Evolutionary conservation across 1,284 basidiomycete genomes (phyloP).

Genomic region (Thecaphora frezii): DNA sequence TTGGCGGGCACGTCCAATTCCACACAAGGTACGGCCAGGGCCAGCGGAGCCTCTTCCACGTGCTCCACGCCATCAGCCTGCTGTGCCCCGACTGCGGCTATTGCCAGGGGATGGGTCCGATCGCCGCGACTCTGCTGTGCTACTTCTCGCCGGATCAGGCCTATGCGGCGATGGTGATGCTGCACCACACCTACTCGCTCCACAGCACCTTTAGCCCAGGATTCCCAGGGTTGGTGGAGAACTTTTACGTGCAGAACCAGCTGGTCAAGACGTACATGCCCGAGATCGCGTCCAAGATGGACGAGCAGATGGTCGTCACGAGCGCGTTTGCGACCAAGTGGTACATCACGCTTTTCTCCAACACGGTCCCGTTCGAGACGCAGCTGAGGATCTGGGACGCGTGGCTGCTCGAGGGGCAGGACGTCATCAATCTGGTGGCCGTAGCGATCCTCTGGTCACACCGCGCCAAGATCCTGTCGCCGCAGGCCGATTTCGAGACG

Average conservation of each 20-base stretch:
- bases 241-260: constrained; percentile 89
- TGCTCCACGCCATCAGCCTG: constrained; percentile 87
- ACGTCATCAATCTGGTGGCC: constrained; percentile 81
- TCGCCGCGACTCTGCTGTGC: constrained; percentile 89
- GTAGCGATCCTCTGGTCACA: constrained; percentile 87
- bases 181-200: constrained; percentile 76
- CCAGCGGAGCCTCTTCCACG: constrained; percentile 71
- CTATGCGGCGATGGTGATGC: constrained; percentile 77
- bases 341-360: constrained; percentile 92
- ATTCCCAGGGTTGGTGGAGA: constrained; percentile 90
- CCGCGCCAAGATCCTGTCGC: constrained; percentile 38
- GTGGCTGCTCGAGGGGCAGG: constrained; percentile 84
- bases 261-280: constrained; percentile 84
- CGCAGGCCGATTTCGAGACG: constrained; percentile 35
- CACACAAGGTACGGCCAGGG: constrained; percentile 90
- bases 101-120: constrained; percentile 98
- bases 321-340: constrained; percentile 97
- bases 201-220: constrained; percentile 88
- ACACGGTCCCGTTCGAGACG: constrained; percentile 92
- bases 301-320: constrained; percentile 76
- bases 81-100: constrained; percentile 87
- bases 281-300: constrained; percentile 77
- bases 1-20: constrained; percentile 91
- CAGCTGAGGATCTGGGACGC: constrained; percentile 94
- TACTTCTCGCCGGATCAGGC: constrained; percentile 73